Conservation (phyloP, 164 flowering plant genomes). For the Cinnamomum chago region DNA sequence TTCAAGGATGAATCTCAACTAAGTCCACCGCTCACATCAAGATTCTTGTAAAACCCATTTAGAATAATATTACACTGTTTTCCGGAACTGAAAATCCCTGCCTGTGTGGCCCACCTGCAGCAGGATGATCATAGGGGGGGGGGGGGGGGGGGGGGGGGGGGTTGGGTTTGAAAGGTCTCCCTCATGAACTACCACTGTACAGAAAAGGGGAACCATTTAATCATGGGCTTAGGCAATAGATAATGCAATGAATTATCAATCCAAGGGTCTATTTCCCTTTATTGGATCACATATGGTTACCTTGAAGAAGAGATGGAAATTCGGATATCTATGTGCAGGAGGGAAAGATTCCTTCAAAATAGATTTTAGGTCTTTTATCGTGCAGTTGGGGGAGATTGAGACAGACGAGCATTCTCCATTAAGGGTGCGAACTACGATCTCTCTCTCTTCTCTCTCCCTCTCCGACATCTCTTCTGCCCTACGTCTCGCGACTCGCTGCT, state of each 20-base stretch:
- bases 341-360: conserved; percentile 45
- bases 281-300: conserved; percentile 18
- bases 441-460: conserved; percentile 24
- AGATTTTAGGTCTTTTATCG: conserved; percentile 52
- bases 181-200: not conserved
- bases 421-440: conserved; percentile 56
- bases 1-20: too few relatives aligned
- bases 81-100: too few relatives aligned
- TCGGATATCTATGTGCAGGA: conserved; percentile 49
- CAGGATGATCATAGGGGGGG: too few relatives aligned
- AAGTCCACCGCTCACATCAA: too few relatives aligned
- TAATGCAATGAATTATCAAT: not conserved
- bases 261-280: not conserved
- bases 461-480: not conserved
- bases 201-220: not conserved
- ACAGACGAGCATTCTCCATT: conserved; percentile 52
- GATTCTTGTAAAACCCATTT: too few relatives aligned
- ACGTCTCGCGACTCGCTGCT: too few relatives aligned
- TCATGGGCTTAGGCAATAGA: not conserved
- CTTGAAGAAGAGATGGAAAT: conserved; percentile 79
- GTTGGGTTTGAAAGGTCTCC: too few relatives aligned
- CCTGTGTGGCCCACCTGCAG: too few relatives aligned
- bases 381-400: conserved; percentile 27
- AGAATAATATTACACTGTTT: too few relatives aligned
- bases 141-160: too few relatives aligned